Evolutionary conservation across 495 filamentous ascomycete species (phyloP).

Genomic region (Aspergillus diversus): DNA sequence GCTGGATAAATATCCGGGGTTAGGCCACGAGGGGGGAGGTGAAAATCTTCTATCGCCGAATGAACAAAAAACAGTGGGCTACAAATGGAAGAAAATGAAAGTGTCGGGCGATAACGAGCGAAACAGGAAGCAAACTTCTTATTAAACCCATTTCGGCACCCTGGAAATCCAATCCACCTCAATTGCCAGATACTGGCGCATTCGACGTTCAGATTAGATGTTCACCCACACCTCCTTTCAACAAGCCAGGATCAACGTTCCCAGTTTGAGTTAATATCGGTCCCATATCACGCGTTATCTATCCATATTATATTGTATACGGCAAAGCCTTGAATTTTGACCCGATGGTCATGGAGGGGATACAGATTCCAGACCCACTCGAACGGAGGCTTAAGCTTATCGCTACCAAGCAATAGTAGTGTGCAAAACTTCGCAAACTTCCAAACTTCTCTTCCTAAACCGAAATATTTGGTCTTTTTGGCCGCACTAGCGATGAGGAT

Average conservation of each 20-base stretch:
- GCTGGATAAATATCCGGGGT: constrained; percentile 9
- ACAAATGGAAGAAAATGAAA: too few relatives aligned
- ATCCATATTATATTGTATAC: neutral
- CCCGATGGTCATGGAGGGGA: too few relatives aligned
- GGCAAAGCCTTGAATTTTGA: too few relatives aligned
- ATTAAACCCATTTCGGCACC: neutral
- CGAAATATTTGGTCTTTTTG: too few relatives aligned
- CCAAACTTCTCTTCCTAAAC: neutral
- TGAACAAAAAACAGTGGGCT: too few relatives aligned
- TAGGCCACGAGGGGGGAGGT: neutral
- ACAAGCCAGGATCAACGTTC: too few relatives aligned
- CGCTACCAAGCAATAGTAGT: neutral
- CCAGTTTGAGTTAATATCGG: too few relatives aligned
- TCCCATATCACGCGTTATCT: neutral
- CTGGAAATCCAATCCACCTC: too few relatives aligned
- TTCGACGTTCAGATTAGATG: neutral
- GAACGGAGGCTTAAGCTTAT: neutral
- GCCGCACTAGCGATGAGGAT: too few relatives aligned
- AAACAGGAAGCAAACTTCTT: neutral
- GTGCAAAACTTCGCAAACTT: neutral
- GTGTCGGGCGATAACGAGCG: too few relatives aligned
- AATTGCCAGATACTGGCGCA: neutral
- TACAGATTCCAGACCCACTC: neutral
- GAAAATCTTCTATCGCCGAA: too few relatives aligned
- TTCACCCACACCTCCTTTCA: too few relatives aligned